phyloP scores from a whole-genome alignment of 495 filamentous ascomycete genomes.

The Penicillium paradoxum region DNA sequence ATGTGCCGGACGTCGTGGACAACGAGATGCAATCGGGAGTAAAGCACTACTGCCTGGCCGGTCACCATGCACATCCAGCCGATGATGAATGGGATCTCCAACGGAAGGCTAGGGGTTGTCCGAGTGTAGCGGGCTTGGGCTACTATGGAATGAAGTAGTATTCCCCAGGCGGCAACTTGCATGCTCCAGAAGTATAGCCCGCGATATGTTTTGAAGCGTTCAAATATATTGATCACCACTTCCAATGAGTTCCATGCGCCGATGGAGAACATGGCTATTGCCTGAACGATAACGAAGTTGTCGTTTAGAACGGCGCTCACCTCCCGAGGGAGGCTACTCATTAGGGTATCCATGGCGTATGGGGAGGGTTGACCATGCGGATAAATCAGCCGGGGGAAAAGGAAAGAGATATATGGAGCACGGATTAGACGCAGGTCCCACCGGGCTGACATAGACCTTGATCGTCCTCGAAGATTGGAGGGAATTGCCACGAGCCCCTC shows the following conservation, averaged over 20 bases:
- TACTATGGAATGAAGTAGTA: slow-evolving; percentile 23
- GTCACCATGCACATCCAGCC: slow-evolving; percentile 60
- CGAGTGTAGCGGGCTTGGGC: slow-evolving; percentile 2
- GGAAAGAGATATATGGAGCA: slow-evolving; percentile 1
- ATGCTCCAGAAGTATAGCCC: slow-evolving; percentile 41
- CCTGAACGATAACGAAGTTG: slow-evolving; percentile 7
- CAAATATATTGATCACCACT: slow-evolving; percentile 28
- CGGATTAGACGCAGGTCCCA: background rate
- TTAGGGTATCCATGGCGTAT: slow-evolving; percentile 12
- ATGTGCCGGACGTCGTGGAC: slow-evolving; percentile 14
- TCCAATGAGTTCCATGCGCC: slow-evolving; percentile 28
- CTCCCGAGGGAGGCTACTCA: slow-evolving; percentile 7
- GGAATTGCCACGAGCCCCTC: background rate
- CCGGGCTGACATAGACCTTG: background rate
- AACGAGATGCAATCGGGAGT: slow-evolving; percentile 59
- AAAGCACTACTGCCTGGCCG: slow-evolving; percentile 60
- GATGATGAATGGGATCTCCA: slow-evolving; percentile 24
- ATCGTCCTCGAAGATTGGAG: background rate
- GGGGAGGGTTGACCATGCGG: background rate
- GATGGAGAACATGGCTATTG: slow-evolving; percentile 22
- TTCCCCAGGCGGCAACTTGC: slow-evolving; percentile 27
- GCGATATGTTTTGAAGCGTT: slow-evolving; percentile 27
- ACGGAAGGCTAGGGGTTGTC: background rate
- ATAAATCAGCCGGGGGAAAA: background rate
- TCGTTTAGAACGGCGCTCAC: slow-evolving; percentile 4